Percentiles rank a stretch among this genome's conserved stretches.
phyloP scores from a whole-genome alignment of 306 rosid species.

The Heteromeles arbutifolia region DNA sequence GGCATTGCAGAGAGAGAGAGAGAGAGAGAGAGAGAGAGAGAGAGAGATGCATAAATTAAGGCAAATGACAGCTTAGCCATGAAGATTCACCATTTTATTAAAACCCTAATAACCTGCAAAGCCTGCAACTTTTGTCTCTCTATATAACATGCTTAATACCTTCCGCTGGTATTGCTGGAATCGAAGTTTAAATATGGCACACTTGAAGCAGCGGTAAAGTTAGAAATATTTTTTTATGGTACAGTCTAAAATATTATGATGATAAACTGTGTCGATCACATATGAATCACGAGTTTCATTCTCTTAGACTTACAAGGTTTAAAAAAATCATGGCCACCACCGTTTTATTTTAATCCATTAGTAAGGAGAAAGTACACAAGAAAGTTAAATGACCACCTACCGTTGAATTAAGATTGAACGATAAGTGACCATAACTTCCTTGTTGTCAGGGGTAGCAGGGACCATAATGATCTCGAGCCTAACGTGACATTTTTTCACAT shows the following conservation, averaged over 20 bases:
- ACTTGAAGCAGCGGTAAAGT: not conserved
- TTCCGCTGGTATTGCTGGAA: conserved; percentile 1
- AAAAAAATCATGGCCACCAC: too few species aligned
- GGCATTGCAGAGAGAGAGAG: not conserved
- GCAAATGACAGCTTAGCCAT: conserved; percentile 14
- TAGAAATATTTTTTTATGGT: not conserved
- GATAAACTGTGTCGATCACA: not conserved
- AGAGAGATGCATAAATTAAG: not conserved
- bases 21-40: too few species aligned
- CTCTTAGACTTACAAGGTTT: too few species aligned
- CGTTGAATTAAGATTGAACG: too few species aligned
- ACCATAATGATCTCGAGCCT: too few species aligned
- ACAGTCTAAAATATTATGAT: not conserved
- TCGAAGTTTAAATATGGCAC: not conserved
- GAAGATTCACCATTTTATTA: not conserved
- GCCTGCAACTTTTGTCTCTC: not conserved
- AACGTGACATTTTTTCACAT: too few species aligned
- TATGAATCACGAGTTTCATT: not conserved
- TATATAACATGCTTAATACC: conserved; percentile 10
- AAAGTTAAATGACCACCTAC: too few species aligned
- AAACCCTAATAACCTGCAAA: not conserved
- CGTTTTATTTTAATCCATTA: too few species aligned
- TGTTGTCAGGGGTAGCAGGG: too few species aligned
- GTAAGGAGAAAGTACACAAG: too few species aligned
- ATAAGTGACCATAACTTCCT: too few species aligned